Evolutionary conservation across 352 stramenopile species (phyloP).

Genomic region (Thraustochytrium sp.): DNA sequence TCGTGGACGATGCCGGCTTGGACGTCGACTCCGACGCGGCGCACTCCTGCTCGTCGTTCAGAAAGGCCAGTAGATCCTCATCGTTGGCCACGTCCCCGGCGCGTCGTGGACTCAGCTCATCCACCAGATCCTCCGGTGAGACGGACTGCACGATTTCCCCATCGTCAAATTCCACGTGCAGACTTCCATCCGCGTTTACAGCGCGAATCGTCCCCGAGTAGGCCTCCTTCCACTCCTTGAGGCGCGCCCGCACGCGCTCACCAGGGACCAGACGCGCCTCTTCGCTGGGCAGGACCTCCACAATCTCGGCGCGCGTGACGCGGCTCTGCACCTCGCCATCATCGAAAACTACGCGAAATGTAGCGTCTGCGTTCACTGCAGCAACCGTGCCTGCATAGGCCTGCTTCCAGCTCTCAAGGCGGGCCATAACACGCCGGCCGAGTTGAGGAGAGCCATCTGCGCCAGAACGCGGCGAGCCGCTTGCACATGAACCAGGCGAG

Average conservation of each 20-base stretch:
- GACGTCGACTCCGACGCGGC: neutral
- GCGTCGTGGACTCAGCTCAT: constrained; percentile 62
- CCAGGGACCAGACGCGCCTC: neutral
- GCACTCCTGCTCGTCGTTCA: constrained; percentile 24
- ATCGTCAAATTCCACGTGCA: constrained; percentile 18
- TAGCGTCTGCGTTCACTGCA: neutral
- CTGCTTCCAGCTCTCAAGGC: constrained; percentile 4
- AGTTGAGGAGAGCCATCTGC: neutral
- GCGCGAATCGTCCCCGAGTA: neutral
- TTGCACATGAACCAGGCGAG: too few relatives aligned
- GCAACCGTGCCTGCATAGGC: neutral
- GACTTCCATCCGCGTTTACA: neutral
- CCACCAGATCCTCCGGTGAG: neutral
- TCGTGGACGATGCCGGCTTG: too few relatives aligned
- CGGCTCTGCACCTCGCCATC: neutral
- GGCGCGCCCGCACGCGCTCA: neutral
- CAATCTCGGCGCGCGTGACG: neutral
- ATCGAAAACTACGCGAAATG: neutral
- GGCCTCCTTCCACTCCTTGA: constrained; percentile 6
- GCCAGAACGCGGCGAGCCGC: too few relatives aligned
- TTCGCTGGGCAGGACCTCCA: neutral
- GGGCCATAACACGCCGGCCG: neutral
- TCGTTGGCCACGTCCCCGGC: neutral
- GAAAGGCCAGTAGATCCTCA: constrained; percentile 23
- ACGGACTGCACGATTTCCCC: constrained; percentile 1